Percentiles rank a stretch among this genome's conserved stretches.
Evolutionary conservation across 768 basidiomycete species (phyloP).

Genomic region (Cytidiella melzeri): DNA sequence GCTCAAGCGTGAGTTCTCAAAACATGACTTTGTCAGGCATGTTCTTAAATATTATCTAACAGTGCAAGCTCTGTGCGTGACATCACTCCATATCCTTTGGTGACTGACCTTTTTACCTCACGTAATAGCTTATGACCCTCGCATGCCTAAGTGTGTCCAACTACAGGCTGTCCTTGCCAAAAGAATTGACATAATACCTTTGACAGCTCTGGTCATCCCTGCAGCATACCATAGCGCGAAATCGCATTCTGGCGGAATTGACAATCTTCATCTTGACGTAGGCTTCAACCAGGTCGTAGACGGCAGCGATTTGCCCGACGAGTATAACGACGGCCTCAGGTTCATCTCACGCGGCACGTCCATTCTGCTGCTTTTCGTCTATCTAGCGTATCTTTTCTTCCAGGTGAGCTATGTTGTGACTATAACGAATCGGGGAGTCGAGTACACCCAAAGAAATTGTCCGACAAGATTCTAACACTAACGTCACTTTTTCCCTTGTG

Average conservation of each 20-base stretch:
- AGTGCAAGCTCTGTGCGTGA: constrained; percentile 34
- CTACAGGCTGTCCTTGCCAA: background rate
- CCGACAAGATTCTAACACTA: too few species aligned
- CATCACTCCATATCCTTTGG: background rate
- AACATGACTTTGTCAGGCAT: too few species aligned
- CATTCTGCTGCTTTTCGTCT: constrained; percentile 65
- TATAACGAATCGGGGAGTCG: background rate
- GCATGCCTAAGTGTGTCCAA: constrained; percentile 68
- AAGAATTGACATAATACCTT: background rate
- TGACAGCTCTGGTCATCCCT: constrained; percentile 74
- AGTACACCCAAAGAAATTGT: too few species aligned
- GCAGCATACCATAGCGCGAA: constrained; percentile 70
- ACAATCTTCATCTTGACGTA: background rate
- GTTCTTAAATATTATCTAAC: constrained; percentile 1
- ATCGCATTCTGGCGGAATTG: constrained; percentile 10
- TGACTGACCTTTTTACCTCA: constrained; percentile 6
- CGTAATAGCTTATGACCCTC: constrained; percentile 69
- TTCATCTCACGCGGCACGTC: constrained; percentile 80
- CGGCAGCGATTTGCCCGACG: constrained; percentile 18
- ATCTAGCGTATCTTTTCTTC: constrained; percentile 70
- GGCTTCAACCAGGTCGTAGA: constrained; percentile 9
- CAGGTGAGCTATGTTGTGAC: constrained; percentile 44
- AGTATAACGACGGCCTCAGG: constrained; percentile 45
- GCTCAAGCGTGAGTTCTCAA: constrained; percentile 66
- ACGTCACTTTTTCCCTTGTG: background rate